Base-by-base conservation (phyloP, 1,284 basidiomycete species). In the Peniophora sp. region DNA sequence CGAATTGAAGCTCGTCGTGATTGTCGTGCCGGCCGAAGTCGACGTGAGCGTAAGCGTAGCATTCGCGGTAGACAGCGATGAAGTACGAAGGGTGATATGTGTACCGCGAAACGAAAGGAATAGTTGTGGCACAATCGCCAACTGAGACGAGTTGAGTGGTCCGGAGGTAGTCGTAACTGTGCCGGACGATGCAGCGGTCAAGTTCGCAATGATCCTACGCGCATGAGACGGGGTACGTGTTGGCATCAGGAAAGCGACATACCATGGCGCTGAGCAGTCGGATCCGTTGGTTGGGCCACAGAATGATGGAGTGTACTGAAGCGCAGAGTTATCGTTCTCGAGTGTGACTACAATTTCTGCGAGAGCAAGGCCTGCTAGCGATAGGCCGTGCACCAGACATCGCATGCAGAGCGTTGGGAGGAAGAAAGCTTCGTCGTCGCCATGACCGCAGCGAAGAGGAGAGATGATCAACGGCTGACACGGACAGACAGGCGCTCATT, bases 31-130 rank as follows among this genome's bases (percentile, higher is more conserved):
- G 1, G 63, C 62, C 25, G 61, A 55, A n/a, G 52, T 50, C 22
- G 63, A 63, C 27, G 61, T 55, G 36, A 66, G 56, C 11, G 61
- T 59, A 51, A 66, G 48, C 36, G 65, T 66, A n/a, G 59, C 60
- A 32, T 57, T 55, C 11, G 64, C 64, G 44, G 55, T 63, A 17
- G 64, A 66, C 6, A 47, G 24, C 11, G 55, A n/a, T 1, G 63
- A 62, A 2, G 64, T 64, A 51, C 49, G 56, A 47, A 66, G 58
- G 32, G 59, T 52, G 14, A 66, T 52, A 16, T 52, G 52, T 12
- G 50, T 57, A 53, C 64, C 64, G 51, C 58, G 56, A 48, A 66
- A 56, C 32, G 57, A 55, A 48, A 66, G 57, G 53, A 64, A 66
- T 19, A 66, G 52, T 51, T 66, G 64, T 38, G 64, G 64, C 27